These are phyloP conservation scores for Malassezia equina DNA, from an alignment of 1,284 basidiomycete genomes.

Conservation along the genomic window DNA sequence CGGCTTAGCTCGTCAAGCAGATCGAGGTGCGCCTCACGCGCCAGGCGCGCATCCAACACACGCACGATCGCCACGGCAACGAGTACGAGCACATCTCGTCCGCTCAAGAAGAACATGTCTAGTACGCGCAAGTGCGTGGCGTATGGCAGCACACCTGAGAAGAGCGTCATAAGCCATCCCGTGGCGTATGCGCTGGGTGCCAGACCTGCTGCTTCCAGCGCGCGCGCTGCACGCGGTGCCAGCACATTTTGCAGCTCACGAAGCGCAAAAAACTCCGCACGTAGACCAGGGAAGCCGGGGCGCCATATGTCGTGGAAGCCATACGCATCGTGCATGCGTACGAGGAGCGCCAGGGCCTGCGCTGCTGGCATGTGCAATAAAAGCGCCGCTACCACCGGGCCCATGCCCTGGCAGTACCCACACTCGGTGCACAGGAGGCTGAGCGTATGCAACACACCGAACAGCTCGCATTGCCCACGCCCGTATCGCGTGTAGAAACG, in stretches of 20 bases:
- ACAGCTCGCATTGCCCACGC: conserved; percentile 56
- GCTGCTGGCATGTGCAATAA: conserved; percentile 66
- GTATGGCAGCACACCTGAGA: conserved; percentile 85
- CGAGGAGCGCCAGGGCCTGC: conserved; percentile 70
- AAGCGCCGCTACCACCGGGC: conserved; percentile 85
- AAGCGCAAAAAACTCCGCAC: conserved; percentile 88
- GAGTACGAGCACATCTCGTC: conserved; percentile 74
- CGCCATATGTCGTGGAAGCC: conserved; percentile 77
- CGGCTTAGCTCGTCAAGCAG: conserved; percentile 21
- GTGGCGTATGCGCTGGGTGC: conserved; percentile 89
- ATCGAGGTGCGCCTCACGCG: neutral
- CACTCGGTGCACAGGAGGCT: conserved; percentile 74
- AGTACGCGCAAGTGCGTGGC: conserved; percentile 85
- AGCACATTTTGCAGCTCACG: conserved; percentile 70
- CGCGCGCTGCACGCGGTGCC: conserved; percentile 76
- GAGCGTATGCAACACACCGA: conserved; percentile 86
- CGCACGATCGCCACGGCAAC: conserved; percentile 79
- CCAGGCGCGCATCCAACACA: conserved; percentile 54
- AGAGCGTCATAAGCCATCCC: conserved; percentile 96
- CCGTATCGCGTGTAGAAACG: conserved; percentile 94
- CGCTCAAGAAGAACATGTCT: conserved; percentile 85
- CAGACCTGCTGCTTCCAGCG: conserved; percentile 66
- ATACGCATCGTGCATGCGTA: conserved; percentile 65
- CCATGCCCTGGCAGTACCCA: conserved; percentile 99
- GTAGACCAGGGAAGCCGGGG: conserved; percentile 87